phyloP scores from a whole-genome alignment of 73 alveolate species.

The Tetrahymena thermophila region DNA sequence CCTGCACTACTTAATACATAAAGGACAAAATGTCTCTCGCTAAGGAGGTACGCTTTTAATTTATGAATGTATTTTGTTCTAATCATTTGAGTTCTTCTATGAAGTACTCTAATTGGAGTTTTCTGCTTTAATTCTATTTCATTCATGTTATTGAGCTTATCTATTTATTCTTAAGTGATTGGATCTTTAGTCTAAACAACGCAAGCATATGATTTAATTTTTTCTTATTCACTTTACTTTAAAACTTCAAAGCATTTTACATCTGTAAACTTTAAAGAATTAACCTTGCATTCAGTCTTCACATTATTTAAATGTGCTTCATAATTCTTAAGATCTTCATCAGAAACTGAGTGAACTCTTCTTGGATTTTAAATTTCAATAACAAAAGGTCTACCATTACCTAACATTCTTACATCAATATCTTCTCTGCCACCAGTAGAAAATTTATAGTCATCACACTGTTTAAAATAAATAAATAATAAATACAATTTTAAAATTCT shows the following conservation, averaged over 20 bases:
- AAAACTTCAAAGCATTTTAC: conserved; percentile 73
- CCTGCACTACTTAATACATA: conserved; percentile 75
- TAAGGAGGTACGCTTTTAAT: background rate
- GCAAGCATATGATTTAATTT: conserved; percentile 83
- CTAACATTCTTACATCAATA: conserved; percentile 96
- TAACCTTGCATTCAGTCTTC: conserved; percentile 43
- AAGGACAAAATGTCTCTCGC: conserved; percentile 3
- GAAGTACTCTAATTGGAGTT: conserved; percentile 96
- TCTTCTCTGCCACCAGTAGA: conserved; percentile 95
- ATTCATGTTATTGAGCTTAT: conserved; percentile 45
- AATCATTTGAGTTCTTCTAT: conserved; percentile 81
- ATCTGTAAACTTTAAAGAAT: conserved; percentile 59
- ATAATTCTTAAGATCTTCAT: background rate
- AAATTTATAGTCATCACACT: conserved; percentile 23
- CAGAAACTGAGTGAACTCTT: conserved; percentile 17
- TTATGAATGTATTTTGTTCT: conserved; percentile 69
- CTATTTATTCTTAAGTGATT: conserved; percentile 55
- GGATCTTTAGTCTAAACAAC: conserved; percentile 73
- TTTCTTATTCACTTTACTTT: conserved; percentile 81
- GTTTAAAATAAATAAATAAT: conserved; percentile 16
- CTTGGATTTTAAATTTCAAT: conserved; percentile 83
- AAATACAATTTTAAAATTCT: conserved; percentile 15
- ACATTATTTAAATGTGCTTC: conserved; percentile 14
- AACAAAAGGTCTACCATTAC: conserved; percentile 92
- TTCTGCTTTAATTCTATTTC: conserved; percentile 68